Percentiles rank a stretch among this genome's conserved stretches.
Evolutionary conservation across 768 basidiomycete genomes (phyloP).

Genomic region (Mycena venus): DNA sequence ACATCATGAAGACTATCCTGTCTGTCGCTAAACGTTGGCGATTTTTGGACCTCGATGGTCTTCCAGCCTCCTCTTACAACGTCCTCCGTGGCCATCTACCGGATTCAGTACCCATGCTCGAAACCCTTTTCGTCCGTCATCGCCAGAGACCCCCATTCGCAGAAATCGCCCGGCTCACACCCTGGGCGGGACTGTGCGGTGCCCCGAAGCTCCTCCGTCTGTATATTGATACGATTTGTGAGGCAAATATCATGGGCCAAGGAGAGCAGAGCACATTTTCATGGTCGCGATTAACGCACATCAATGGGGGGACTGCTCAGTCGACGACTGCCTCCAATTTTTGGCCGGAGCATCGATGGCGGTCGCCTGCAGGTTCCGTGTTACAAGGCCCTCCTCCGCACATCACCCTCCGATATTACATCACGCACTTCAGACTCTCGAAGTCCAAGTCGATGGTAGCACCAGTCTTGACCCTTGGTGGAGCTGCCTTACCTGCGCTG

Average conservation of each 20-base stretch:
- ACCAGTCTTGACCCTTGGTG: not conserved
- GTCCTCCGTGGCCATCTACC: not conserved
- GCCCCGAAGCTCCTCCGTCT: not conserved
- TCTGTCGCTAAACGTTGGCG: not conserved
- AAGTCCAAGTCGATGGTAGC: not conserved
- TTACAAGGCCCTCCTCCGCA: not conserved
- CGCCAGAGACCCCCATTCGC: not conserved
- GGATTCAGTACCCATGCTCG: not conserved
- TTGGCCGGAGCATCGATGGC: not conserved
- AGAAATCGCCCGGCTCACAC: no score
- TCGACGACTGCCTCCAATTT: not conserved
- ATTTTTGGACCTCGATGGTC: not conserved
- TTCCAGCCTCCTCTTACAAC: not conserved
- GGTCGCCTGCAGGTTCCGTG: not conserved
- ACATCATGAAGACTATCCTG: not conserved
- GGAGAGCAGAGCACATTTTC: not conserved
- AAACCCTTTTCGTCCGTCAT: not conserved
- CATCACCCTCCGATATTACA: not conserved
- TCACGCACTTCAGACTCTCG: not conserved
- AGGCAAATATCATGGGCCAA: not conserved
- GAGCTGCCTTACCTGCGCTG: not conserved
- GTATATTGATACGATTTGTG: not conserved
- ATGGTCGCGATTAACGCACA: conserved; percentile 13
- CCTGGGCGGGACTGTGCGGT: not conserved
- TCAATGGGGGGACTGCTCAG: not conserved